phyloP scores from a whole-genome alignment of 495 filamentous ascomycete species.

The Astrothelium macrocarpum region DNA sequence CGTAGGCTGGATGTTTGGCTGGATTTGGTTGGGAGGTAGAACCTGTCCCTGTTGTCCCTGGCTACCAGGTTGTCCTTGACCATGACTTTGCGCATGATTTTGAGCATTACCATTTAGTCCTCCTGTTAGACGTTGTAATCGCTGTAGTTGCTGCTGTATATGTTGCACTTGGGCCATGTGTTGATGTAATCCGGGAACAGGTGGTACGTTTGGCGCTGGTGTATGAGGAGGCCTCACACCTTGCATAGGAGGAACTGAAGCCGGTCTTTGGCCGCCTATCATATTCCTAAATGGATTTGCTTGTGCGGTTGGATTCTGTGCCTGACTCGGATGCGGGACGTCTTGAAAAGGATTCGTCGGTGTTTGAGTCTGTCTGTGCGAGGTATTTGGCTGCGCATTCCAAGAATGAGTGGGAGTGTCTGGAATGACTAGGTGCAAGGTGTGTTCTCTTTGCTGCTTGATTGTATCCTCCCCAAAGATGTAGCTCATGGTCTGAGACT shows the following conservation, averaged over 20 bases:
- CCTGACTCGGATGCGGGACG: background rate
- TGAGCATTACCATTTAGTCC: background rate
- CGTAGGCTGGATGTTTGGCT: conserved; percentile 8
- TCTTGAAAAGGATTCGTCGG: background rate
- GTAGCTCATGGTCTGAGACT: conserved; percentile 28
- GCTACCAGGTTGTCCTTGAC: background rate
- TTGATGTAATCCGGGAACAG: background rate
- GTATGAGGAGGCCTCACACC: background rate
- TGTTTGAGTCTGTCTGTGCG: background rate
- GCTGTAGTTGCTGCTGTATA: background rate
- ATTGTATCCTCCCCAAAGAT: conserved; percentile 21
- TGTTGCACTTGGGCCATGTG: background rate
- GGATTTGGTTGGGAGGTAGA: background rate
- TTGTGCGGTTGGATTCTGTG: background rate
- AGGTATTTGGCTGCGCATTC: background rate
- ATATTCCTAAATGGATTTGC: background rate
- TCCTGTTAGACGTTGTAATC: background rate
- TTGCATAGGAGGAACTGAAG: conserved; percentile 1
- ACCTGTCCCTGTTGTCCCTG: background rate
- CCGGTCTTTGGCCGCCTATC: background rate
- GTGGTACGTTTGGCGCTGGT: background rate
- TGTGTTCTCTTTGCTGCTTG: background rate
- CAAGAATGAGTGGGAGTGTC: background rate
- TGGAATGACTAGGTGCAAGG: background rate
- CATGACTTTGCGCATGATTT: background rate